Evolutionary conservation across 805 yeast genomes (phyloP), one percentile per base, ranked within the genome.

Genomic region (Wickerhamomyces canadensis): DNA sequence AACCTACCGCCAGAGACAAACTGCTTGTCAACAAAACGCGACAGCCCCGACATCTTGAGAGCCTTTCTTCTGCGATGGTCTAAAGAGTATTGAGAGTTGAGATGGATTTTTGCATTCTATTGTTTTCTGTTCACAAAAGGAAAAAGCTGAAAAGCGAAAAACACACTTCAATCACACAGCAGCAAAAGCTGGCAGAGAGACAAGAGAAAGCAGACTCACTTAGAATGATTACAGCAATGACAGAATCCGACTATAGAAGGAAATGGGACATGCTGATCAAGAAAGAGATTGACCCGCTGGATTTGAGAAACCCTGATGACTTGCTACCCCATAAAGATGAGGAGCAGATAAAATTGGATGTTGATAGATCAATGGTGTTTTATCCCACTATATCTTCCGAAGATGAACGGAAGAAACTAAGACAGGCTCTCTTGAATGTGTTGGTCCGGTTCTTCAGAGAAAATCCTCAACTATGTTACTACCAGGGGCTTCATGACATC

Each of bases 401-500:
- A 19, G 41, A 42, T 2, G 49, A 51, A 4, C 54, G 52, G 30
- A 35, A 29, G 1, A n/a, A 35, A 5, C 40, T 61, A 32, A 53
- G 54, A 33, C 27, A 32, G 3, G 19, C 48, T 1, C 41, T 69
- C 7, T 41, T 49, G 6, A 55, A 55, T 5, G 44, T 80, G 12
- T 70, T 86, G 4, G 58, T 72, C 12, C 63, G 65, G 15, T 65
- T 87, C 3, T 64, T 93, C 12, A 61, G 86, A 27, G 68, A 66
- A 13, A 64, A 80, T 46, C 89, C 89, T 0, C 51, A 58, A 4
- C 62, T 89, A 29, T 67, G 76, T 41, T 91, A 91, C 58, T 91
- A 88, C 57, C 98, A 91, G 60, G 98, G 98, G 0, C 86, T 73
- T 57, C 98, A 91, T 58, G 98, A 93, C 51, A 66, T 93, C 16